These are phyloP conservation scores for Corylus heterophylla DNA, from an alignment of 306 rosid genomes.

Conservation along the genomic window DNA sequence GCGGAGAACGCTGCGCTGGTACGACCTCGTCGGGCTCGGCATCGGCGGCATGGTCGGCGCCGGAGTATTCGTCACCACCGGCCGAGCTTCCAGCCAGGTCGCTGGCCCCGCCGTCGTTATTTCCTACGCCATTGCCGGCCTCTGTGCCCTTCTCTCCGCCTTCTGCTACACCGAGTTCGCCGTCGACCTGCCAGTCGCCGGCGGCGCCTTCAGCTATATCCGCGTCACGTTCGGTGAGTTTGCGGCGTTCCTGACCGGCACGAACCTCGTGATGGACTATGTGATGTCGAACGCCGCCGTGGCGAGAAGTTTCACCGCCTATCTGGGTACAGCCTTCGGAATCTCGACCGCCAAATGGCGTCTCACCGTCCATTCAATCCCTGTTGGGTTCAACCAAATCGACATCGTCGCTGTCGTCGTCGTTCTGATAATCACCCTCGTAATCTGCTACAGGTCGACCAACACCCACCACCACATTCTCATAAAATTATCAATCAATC, in stretches of 20 bases:
- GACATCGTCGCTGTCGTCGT: slow-evolving; percentile 77
- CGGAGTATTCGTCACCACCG: slow-evolving; percentile 86
- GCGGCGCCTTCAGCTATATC: slow-evolving; percentile 97
- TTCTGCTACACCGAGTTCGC: slow-evolving; percentile 98
- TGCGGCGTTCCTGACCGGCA: slow-evolving; percentile 82
- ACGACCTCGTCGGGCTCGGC: slow-evolving; percentile 69
- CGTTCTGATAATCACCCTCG: slow-evolving; percentile 57
- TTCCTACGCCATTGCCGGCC: slow-evolving; percentile 95
- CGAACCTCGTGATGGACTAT: slow-evolving; percentile 83
- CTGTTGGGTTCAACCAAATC: slow-evolving; percentile 64
- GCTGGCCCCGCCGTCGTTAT: slow-evolving; percentile 81
- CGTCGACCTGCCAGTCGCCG: slow-evolving; percentile 93
- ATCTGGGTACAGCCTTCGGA: slow-evolving; percentile 69
- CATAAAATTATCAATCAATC: no score
- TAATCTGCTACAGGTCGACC: slow-evolving; percentile 79
- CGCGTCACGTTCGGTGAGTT: slow-evolving; percentile 94
- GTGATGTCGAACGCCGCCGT: slow-evolving; percentile 99
- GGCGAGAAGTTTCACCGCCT: slow-evolving; percentile 66
- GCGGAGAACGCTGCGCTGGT: slow-evolving; percentile 79
- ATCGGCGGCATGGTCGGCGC: slow-evolving; percentile 98
- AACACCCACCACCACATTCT: neutral
- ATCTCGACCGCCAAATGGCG: slow-evolving; percentile 74
- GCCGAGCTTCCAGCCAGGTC: slow-evolving; percentile 47
- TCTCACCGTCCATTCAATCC: slow-evolving; percentile 52
- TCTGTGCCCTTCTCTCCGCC: slow-evolving; percentile 91